phyloP scores from a whole-genome alignment of 306 rosid species.

The Mimosa bimucronata region DNA sequence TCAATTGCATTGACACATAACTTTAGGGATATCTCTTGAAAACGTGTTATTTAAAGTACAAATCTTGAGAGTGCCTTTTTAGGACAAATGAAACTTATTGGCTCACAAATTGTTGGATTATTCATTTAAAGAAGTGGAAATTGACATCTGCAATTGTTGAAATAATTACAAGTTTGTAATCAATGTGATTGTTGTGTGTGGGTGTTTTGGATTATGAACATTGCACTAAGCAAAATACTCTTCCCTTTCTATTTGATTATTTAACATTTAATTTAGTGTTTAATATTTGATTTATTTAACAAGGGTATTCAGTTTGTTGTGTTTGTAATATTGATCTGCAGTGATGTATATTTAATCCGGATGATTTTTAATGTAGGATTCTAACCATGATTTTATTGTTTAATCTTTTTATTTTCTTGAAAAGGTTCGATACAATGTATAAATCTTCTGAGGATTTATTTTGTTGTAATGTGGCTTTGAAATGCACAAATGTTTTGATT shows the following conservation, averaged over 20 bases:
- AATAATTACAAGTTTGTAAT: not conserved
- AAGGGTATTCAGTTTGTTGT: not conserved
- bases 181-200: not conserved
- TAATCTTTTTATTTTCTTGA: not conserved
- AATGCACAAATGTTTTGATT: not conserved
- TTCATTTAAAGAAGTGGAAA: not conserved
- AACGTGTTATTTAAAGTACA: not conserved
- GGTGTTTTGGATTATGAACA: not conserved
- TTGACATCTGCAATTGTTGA: not conserved
- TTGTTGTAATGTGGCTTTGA: not conserved
- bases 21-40: not conserved
- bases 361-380: not conserved
- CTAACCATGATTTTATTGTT: not conserved
- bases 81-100: conserved; percentile 10
- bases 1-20: not conserved
- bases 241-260: not conserved
- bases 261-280: not conserved
- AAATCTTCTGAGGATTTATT: not conserved
- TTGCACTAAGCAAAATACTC: not conserved
- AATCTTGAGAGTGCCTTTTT: not conserved
- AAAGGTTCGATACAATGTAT: not conserved
- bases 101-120: not conserved
- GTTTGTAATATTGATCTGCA: not conserved
- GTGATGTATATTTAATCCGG: not conserved
- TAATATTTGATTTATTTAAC: not conserved